Conservation (phyloP, 345 rosid genomes). For the Brassica carinata region DNA sequence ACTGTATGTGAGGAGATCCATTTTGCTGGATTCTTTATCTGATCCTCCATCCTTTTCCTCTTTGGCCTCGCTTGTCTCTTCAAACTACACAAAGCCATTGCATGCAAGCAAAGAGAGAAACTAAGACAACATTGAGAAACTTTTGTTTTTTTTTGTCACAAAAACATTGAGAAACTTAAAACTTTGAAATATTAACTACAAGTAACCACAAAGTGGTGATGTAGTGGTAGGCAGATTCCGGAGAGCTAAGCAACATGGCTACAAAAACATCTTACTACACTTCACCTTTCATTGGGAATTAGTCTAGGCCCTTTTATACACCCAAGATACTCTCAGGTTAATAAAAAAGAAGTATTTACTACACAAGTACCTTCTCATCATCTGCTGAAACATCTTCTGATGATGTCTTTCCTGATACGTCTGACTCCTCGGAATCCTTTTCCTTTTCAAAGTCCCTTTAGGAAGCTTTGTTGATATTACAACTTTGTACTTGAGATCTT, state of each 20-base stretch:
- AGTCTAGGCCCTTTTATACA: too few species aligned
- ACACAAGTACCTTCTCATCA: constrained; percentile 40
- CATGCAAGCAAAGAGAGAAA: constrained; percentile 13
- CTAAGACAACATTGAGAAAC: background rate
- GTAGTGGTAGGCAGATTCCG: too few species aligned
- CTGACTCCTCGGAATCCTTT: constrained; percentile 56
- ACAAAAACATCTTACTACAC: too few species aligned
- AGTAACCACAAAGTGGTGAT: too few species aligned
- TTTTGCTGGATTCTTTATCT: constrained; percentile 36
- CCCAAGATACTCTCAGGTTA: too few species aligned
- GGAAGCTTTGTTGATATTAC: constrained; percentile 76
- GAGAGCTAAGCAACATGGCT: too few species aligned
- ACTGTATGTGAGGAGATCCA: constrained; percentile 47
- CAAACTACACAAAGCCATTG: constrained; percentile 43
- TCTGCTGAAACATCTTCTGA: constrained; percentile 36
- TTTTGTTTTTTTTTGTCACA: too few species aligned
- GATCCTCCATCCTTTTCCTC: constrained; percentile 31
- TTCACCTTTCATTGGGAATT: too few species aligned
- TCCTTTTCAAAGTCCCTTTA: constrained; percentile 44
- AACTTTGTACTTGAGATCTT: constrained; percentile 57
- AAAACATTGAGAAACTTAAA: too few species aligned
- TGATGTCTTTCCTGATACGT: constrained; percentile 48
- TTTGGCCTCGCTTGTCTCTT: constrained; percentile 48
- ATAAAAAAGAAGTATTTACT: background rate
- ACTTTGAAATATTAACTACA: background rate